Base-by-base conservation (phyloP, 805 yeast species). In the Blastobotrys terrestris region DNA sequence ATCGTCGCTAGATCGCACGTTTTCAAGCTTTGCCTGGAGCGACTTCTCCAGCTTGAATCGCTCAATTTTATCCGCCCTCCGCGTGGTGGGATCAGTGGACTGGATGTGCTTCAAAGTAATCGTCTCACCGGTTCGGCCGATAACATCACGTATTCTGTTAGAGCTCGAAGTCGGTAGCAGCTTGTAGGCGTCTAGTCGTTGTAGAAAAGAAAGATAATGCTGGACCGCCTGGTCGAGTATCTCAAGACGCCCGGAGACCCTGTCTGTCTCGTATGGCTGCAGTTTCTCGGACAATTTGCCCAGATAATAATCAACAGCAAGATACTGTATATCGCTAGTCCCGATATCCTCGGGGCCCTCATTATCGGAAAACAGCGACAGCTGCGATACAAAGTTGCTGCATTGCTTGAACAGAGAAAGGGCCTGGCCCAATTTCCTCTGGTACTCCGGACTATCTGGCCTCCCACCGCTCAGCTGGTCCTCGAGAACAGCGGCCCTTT, bases 31-130 rank as follows among this genome's bases (percentile, higher is more conserved):
- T 1, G 57, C 62, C 5, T 68, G 72, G 49, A 87, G 68, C 41
- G 74, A 76, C 64, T 79, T 84, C 55, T 83, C 89, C 14, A 72
- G 64, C 62, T 79, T 84, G 66, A 74, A 85, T 59, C 79, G 78
- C 15, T 78, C 84, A 53, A 90, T 88, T 65, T 89, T 91, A 48
- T 80, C 84, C 19, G 83, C 81, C 60, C 97, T 75, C 60, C 77
- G 72, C 8, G 65, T 61, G 0, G 75, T 72, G 0, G 85, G 62
- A 26, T 68, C 69, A 4, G 55, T 54, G 8, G 58, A 46, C 21
- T 55, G 50, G 8, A 61, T 49, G 19, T 43, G n/a, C 7, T 55
- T 57, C 39, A 51, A 35, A 15, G 48, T 45, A 4, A 31, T 26
- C 20, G 20, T 48, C 16, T 16, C 31, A 20, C 39, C 35, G 13